Base-by-base conservation (phyloP, 2,329 filamentous ascomycete genomes). In the Trichoderma hamatum region DNA sequence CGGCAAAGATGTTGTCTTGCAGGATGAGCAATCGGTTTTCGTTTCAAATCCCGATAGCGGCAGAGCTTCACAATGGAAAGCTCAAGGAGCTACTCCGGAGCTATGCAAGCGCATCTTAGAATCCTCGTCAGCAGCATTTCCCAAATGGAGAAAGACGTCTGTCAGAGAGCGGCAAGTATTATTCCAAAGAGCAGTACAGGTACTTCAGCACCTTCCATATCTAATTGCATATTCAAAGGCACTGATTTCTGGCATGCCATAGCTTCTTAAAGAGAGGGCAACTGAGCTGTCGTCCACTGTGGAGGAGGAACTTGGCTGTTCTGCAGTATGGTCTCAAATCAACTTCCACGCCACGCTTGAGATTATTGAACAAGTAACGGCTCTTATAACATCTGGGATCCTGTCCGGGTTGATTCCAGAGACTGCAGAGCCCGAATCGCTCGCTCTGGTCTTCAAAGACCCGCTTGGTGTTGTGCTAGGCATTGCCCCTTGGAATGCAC, bases 401-500 rank as follows among this genome's bases (percentile, higher is more conserved):
- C 30, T 64, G 60, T 56, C 46, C 10, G 32, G 69, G 14, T 1
- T 46, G 34, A 13, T 64, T 60, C 30, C 64, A 54, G 54, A 54
- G 55, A 34, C 69, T 54, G 26, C 65, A 26, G 14, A 46, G 5
- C 24, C 56, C 10, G 32, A 59, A 7, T 60, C 70, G 6, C 65
- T 70, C 2, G 70, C 36, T 30, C 10, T 71, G 11, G 70, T 71
- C 26, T 64, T 63, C 28, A 71, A 71, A 32, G 72, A 73, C 49
- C 74, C 75, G 5, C 59, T 72, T 19, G 75, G 75, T 11, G 73
- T 76, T 1, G 60, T 75, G 16, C 68, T 76, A 2, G 75, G 73
- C 2, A 76, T 77, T n/a, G 74, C 74, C 5, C 75, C 74, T 9
- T 75, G 75, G 75, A 77, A 77, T 62, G 69, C 74, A 1, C 72